Percentiles rank a stretch among this genome's conserved stretches.
These are phyloP conservation scores for Phytophthora boehmeriae DNA, from an alignment of 352 stramenopile genomes.

Conservation along the genomic window DNA sequence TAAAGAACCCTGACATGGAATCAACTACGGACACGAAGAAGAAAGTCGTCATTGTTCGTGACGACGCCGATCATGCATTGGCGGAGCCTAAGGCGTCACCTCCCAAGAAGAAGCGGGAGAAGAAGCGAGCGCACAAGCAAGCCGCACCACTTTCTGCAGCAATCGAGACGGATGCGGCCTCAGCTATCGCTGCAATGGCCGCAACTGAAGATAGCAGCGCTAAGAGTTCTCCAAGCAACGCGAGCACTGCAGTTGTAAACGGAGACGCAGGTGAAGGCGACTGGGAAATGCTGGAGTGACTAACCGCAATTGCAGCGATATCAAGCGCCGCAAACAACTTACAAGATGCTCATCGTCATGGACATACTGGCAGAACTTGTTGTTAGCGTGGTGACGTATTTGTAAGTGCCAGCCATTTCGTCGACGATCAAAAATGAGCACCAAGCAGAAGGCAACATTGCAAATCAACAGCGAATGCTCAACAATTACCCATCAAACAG, in stretches of 20 bases:
- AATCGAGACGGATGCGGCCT: conserved; percentile 29
- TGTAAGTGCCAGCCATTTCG: conserved; percentile 6
- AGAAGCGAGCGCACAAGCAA: conserved; percentile 32
- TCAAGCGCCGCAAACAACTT: not conserved
- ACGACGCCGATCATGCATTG: conserved; percentile 4
- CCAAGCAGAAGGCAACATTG: conserved; percentile 1
- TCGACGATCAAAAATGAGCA: not conserved
- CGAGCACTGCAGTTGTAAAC: conserved; percentile 10
- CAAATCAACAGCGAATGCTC: not conserved
- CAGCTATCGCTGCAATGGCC: conserved; percentile 27
- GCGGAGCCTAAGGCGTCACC: conserved; percentile 27
- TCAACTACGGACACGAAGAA: conserved; percentile 4
- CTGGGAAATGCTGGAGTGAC: conserved; percentile 39
- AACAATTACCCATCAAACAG: conserved; percentile 19
- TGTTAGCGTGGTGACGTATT: conserved; percentile 8
- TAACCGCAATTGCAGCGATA: not conserved
- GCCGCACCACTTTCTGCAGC: conserved; percentile 19
- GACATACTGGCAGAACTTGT: not conserved
- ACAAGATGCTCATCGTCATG: conserved; percentile 4
- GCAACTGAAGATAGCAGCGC: conserved; percentile 21
- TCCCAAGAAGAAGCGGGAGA: conserved; percentile 26
- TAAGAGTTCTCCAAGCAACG: conserved; percentile 23
- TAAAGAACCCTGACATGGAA: conserved; percentile 10
- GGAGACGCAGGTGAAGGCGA: conserved; percentile 22
- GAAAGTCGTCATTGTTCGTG: not conserved